Base-by-base conservation (phyloP, 83 land plant species). In the Picea abies region DNA sequence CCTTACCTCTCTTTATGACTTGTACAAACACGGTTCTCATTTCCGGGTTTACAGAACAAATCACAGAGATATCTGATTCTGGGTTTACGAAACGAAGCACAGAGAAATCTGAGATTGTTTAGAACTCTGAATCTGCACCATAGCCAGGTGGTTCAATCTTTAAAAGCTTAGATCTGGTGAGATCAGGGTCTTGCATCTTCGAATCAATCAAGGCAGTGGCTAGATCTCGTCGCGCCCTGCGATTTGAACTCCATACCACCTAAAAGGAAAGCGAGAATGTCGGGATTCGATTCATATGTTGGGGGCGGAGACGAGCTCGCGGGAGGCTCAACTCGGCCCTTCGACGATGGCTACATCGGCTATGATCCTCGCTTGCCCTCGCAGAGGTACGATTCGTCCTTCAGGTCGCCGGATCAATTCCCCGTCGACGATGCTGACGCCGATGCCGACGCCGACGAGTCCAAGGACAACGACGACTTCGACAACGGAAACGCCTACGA, bases 291-390 rank as follows among this genome's bases (percentile, higher is more conserved):
- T 67, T 67, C 71, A 67, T 67, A 14, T 17, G 35, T 29, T 4
- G 71, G 17, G 8, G 70, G 41, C 32, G 63, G 32, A 6, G 37
- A 26, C 4, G 79, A 64, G 14, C 83, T 63, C n/a, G 83, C 41
- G 14, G 72, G 16, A 60, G 79, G 58, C 6, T 41, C 63, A 25
- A 19, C 82, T 68, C 86, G 82, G 19, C 88, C 90, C 83, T 90
- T 90, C 82, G 90, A 86, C 81, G 88, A 86, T 76, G 89, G 89
- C 44, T 88, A 88, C 84, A 26, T 82, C 7, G 86, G 85, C 60
- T 90, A 80, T 82, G 88, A 90, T 41, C 91, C 91, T 15, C 89
- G 87, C 69, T 78, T 90, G 61, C 78, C 89, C 41, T 90, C 91
- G 19, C 81, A 87, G 84, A 79, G 91, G 1, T 90, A 83, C 77